Evolutionary conservation across 2,329 filamentous ascomycete species (phyloP).

Genomic region (Thielaviopsis punctulata): DNA sequence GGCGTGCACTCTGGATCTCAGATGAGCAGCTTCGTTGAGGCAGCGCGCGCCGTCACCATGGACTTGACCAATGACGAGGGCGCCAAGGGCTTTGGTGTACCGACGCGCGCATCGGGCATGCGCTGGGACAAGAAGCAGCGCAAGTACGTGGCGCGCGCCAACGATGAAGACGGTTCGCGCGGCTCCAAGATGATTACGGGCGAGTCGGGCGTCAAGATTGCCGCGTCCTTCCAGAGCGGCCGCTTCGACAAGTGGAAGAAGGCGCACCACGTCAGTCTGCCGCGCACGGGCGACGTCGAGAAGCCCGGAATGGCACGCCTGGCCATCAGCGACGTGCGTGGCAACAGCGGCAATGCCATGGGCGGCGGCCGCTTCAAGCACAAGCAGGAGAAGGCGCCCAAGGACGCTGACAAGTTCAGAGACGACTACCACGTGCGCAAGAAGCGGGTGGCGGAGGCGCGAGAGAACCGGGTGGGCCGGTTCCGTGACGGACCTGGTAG

Average conservation of each 20-base stretch:
- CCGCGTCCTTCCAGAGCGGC: slow-evolving; percentile 80
- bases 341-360: background rate
- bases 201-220: slow-evolving; percentile 90
- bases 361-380: slow-evolving; percentile 52
- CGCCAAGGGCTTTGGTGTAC: slow-evolving; percentile 60
- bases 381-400: slow-evolving; percentile 73
- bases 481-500: slow-evolving; percentile 59
- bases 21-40: slow-evolving; percentile 57
- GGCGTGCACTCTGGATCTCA: slow-evolving; percentile 74
- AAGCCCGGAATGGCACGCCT: slow-evolving; percentile 19
- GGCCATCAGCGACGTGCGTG: slow-evolving; percentile 15
- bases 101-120: slow-evolving; percentile 47
- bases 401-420: slow-evolving; percentile 79
- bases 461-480: slow-evolving; percentile 62
- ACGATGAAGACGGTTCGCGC: slow-evolving; percentile 85
- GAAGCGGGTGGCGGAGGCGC: slow-evolving; percentile 74
- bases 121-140: slow-evolving; percentile 95
- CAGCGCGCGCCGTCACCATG: slow-evolving; percentile 77
- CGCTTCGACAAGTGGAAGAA: slow-evolving; percentile 88
- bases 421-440: slow-evolving; percentile 83
- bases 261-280: slow-evolving; percentile 62
- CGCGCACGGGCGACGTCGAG: slow-evolving; percentile 71
- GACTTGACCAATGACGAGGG: slow-evolving; percentile 82
- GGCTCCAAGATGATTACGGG: slow-evolving; percentile 58
- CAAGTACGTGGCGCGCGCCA: slow-evolving; percentile 81